Base-by-base conservation (phyloP, 179 eudicot genomes). In the Kewa caespitosa region DNA sequence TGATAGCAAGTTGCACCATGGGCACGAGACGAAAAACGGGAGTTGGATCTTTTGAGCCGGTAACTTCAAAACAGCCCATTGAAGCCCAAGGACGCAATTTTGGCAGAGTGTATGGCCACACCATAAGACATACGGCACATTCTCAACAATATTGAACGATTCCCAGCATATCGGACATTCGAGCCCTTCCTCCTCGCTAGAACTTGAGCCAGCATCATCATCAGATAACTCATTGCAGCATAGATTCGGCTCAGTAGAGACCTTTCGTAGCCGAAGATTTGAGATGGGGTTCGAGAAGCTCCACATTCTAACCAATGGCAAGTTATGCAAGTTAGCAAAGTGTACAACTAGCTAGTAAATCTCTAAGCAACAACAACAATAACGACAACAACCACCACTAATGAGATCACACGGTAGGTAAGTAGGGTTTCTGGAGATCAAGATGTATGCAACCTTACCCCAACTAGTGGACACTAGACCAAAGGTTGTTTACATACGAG, bases 131-230 rank as follows among this genome's bases (percentile, higher is more conserved):
- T 87, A 86, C 31, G 95, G 95, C 72, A 90, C 88, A 76, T 90
- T 90, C 78, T 90, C 95, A 36, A 90, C 92, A 33, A 90, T 84
- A 54, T 90, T 90, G 48, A 90, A 90, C 38, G 94, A 90, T 78
- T 90, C 94, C 76, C 84, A 89, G 77, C 93, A 91, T 65, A 91
- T 91, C 17, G 91, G 96, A 75, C 96, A 91, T 75, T 91, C 96
- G 67, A 91, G 79, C 74, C 90, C 91, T 85, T 88, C 96, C 46
- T 88, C 90, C 34, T 72, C 72, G 81, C 89, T 89, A 43, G 81
- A 74, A 67, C 78, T 85, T 33, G 91, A 85, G 23, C 85, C 81
- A 73, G 78, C 83, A 52, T 91, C 96, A 27, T 89, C 96, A 72
- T 91, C 96, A 3, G 91, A 89, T 38, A 59, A 66, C 23, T 89